Conservation (phyloP, 306 rosid species). For the Gastrolobium bilobum region DNA sequence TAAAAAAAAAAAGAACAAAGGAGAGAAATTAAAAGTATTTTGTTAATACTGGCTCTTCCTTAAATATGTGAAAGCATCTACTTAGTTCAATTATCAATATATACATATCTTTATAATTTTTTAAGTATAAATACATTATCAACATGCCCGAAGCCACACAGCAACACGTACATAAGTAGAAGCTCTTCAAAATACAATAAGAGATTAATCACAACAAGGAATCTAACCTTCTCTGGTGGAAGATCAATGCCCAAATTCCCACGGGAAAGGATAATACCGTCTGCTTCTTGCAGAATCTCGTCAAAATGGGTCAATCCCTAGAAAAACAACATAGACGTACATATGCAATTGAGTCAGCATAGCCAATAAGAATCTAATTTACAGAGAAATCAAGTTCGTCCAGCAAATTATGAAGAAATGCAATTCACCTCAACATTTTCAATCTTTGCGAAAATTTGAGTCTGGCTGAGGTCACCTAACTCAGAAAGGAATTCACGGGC, state of each 20-base stretch:
- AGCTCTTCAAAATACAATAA: conserved; percentile 16
- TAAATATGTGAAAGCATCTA: conserved; percentile 5
- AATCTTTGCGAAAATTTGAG: conserved; percentile 94
- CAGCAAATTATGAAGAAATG: conserved; percentile 33
- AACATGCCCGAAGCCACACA: conserved; percentile 25
- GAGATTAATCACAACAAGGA: conserved; percentile 33
- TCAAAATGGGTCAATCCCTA: conserved; percentile 93
- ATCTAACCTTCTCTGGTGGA: conserved; percentile 94
- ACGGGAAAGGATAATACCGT: conserved; percentile 92
- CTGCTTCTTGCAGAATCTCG: conserved; percentile 95
- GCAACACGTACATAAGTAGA: not conserved
- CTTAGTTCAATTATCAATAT: conserved; percentile 20
- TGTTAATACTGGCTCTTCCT: not conserved
- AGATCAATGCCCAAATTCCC: conserved; percentile 97
- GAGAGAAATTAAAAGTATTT: not conserved
- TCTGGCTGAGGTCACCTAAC: conserved; percentile 77
- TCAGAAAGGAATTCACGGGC: conserved; percentile 85
- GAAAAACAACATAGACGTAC: conserved; percentile 38
- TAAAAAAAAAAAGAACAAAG: conserved; percentile 8
- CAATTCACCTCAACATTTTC: conserved; percentile 84
- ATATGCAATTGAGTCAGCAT: conserved; percentile 33
- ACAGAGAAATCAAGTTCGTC: conserved; percentile 15
- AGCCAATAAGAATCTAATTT: conserved; percentile 30
- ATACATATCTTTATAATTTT: conserved; percentile 22
- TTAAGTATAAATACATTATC: conserved; percentile 23